Base-by-base conservation (phyloP, 352 stramenopile genomes). In the Phytophthora macrochlamydospora region DNA sequence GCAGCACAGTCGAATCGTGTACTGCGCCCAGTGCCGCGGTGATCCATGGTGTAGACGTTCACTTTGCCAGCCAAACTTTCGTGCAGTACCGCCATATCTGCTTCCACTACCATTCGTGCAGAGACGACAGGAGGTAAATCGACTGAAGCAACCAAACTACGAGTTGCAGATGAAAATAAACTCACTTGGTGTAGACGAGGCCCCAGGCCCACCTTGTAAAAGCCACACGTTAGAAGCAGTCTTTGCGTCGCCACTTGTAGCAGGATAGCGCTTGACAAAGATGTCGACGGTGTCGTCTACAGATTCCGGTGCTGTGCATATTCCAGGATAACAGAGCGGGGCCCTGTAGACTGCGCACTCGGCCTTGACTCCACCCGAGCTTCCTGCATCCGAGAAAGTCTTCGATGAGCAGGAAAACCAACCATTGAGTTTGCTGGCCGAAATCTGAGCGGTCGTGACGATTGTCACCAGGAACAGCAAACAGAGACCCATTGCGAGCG, bases 21-120 rank as follows among this genome's bases (percentile, higher is more conserved):
- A 54, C 70, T 85, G 3, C 77, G 75, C 14, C 80, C 78, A 4
- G 71, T 84, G 40, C 78, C 80, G 9, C 79, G 79, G 28, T 85
- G 73, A 38, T 87, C 18, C 76, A 87, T 83, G 14, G 79, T 87
- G 54, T 87, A 87, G 2, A 87, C 67, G 30, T 87, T 83, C 4
- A 82, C 79, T 5, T 56, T 45, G 60, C 71, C 69, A 18, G 67
- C 29, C 2, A 83, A 45, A 38, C 56, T 30, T n/a, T 49, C 6
- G 18, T 82, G 64, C 7, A 85, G 45, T 5, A 57, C 53, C 9
- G 65, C 50, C 76, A 87, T 83, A 31, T 37, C 56, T 7, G 49
- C 67, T 45, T 82, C 74, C 74, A 79, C 71, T 82, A 44, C 18
- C 24, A 32, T 62, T 28, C 32, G 35, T 7, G 18, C 37, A 56